Evolutionary conservation across 2,329 filamentous ascomycete genomes (phyloP), one percentile per base, ranked within the genome.

Genomic region (Furcasterigmium furcatum): DNA sequence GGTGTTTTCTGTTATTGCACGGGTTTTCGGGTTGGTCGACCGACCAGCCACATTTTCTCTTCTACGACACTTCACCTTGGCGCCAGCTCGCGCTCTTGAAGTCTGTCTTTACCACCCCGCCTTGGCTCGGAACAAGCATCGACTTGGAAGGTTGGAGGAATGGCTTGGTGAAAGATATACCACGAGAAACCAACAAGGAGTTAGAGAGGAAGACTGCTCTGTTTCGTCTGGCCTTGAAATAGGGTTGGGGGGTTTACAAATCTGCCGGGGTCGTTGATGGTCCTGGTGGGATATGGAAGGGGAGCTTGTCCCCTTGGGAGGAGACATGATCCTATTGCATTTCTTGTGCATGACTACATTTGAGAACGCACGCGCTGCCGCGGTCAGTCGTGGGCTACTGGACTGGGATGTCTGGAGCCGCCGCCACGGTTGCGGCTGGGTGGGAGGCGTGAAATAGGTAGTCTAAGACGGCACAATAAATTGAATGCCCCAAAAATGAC

Each of bases 391-490:
- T 16, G 34, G 34, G 16, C 18, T 16, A 8, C 34, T 18, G 18
- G 34, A 36, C 34, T 36, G 34, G 34, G 34, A 36, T 19, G 34
- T 36, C 18, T 19, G 30, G 16, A 36, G 18, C 19, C 34, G 19
- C 18, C n/a, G 16, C 34, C 34, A 36, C 34, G 16, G 34, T 36
- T 19, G 34, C 34, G 19, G 19, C 34, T 36, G 34, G 34, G 34
- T n/a, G n/a, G n/a, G n/a, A n/a, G n/a, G n/a, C n/a, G 34, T 18
- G 18, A 32, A n/a, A 32, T 43, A 43, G 41, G 13, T 43, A 42
- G 27, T 34, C 32, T 43, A 43, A 34, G 41, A 43, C 18, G 41
- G 41, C 41, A 36, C 41, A 43, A 43, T 43, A 43, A 43, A 43
- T 43, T 43, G 41, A 24, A 36, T 36, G 41, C 41, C 41, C 19